These are phyloP conservation scores for Capsicum pubescens DNA, from an alignment of 257 asterid species.

Conservation along the genomic window DNA sequence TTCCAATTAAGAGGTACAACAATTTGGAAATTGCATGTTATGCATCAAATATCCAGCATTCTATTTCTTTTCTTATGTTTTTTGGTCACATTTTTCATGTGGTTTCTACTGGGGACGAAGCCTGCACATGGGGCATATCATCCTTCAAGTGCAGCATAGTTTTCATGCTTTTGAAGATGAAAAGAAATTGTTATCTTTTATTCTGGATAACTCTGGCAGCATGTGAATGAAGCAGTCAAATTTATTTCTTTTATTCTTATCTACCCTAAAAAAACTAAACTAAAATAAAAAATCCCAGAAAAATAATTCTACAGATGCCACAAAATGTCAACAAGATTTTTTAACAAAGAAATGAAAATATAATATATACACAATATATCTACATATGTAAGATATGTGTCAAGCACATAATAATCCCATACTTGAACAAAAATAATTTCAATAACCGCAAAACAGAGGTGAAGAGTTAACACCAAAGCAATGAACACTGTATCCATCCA, in stretches of 20 bases:
- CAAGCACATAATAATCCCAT: background rate
- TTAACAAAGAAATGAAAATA: background rate
- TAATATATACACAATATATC: background rate
- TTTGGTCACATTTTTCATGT: background rate
- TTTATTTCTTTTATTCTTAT: background rate
- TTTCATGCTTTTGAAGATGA: background rate
- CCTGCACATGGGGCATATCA: background rate
- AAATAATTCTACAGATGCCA: background rate
- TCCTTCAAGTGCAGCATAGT: background rate
- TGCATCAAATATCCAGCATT: background rate
- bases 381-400: background rate
- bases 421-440: background rate
- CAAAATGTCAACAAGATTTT: background rate
- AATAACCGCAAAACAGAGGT: background rate
- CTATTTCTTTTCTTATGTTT: background rate
- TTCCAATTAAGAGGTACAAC: background rate
- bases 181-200: no score
- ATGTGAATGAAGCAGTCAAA: background rate
- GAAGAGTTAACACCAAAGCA: background rate
- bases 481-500: background rate
- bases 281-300: background rate
- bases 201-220: background rate
- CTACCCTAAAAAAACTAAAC: background rate
- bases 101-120: background rate
- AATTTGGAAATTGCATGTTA: background rate